These are phyloP conservation scores for Alternaria metachromatica DNA, from an alignment of 2,329 filamentous ascomycete species.

Conservation along the genomic window DNA sequence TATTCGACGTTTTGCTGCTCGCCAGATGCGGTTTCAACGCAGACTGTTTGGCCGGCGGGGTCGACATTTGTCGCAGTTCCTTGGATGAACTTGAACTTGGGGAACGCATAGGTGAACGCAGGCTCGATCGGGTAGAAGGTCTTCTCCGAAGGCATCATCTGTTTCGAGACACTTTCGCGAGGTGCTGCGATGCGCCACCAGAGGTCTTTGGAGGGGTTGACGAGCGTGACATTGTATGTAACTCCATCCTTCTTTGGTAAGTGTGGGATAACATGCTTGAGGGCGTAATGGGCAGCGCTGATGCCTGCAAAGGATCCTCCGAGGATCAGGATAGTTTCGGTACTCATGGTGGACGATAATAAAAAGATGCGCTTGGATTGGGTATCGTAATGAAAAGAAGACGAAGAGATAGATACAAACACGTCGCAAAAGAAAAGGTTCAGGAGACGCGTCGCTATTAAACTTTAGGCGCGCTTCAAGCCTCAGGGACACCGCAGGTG, in stretches of 20 bases:
- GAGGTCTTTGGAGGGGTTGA: slow-evolving; percentile 62
- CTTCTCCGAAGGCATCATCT: slow-evolving; percentile 57
- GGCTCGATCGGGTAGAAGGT: slow-evolving; percentile 60
- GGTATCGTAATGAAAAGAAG: slow-evolving; percentile 13
- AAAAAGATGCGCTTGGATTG: neutral
- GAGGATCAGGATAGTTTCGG: slow-evolving; percentile 46
- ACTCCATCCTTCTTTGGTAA: slow-evolving; percentile 43
- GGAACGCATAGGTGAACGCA: slow-evolving; percentile 59
- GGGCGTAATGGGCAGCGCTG: slow-evolving; percentile 44
- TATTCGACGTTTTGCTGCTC: slow-evolving; percentile 52
- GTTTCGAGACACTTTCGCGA: slow-evolving; percentile 59
- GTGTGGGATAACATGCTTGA: slow-evolving; percentile 45
- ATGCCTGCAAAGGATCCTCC: slow-evolving; percentile 47
- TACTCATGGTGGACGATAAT: slow-evolving; percentile 32
- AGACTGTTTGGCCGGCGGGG: slow-evolving; percentile 53
- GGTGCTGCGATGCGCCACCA: slow-evolving; percentile 63
- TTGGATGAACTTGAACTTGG: slow-evolving; percentile 59
- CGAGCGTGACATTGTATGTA: slow-evolving; percentile 61
- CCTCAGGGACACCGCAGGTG: slow-evolving; percentile 17
- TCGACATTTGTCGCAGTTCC: slow-evolving; percentile 60
- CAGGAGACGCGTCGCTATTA: slow-evolving; percentile 16
- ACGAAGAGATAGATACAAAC: slow-evolving; percentile 7
- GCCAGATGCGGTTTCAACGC: slow-evolving; percentile 41
- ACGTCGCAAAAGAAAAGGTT: slow-evolving; percentile 9
- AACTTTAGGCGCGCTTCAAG: slow-evolving; percentile 17